Conservation (phyloP, 1,284 basidiomycete species). For the Mycena citricolor region DNA sequence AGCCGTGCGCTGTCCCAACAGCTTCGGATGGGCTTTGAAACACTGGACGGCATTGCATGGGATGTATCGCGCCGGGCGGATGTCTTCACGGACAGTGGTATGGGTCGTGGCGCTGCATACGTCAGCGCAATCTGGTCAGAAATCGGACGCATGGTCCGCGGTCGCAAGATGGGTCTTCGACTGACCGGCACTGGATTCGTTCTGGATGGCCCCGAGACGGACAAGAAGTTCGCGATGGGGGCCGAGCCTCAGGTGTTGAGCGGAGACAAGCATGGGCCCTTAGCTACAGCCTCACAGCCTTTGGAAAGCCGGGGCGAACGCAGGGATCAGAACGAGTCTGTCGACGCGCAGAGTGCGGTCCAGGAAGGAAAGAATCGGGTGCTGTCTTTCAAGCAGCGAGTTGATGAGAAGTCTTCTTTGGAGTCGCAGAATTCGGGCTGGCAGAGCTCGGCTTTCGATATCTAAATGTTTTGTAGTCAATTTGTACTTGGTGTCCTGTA, state of each 20-base stretch:
- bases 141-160: slow-evolving; percentile 50
- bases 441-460: slow-evolving; percentile 51
- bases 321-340: slow-evolving; percentile 21
- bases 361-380: slow-evolving; percentile 38
- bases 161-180: slow-evolving; percentile 43
- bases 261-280: slow-evolving; percentile 62
- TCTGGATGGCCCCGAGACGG: slow-evolving; percentile 39
- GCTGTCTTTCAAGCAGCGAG: slow-evolving; percentile 43
- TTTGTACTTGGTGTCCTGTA: too few relatives aligned
- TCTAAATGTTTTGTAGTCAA: too few relatives aligned
- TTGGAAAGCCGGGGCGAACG: slow-evolving; percentile 35
- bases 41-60: slow-evolving; percentile 52
- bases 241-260: slow-evolving; percentile 68
- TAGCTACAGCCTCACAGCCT: slow-evolving; percentile 52
- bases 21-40: slow-evolving; percentile 48
- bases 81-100: slow-evolving; percentile 63
- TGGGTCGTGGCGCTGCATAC: slow-evolving; percentile 46
- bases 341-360: slow-evolving; percentile 25
- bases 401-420: slow-evolving; percentile 42
- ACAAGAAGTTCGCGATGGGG: slow-evolving; percentile 58
- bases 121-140: slow-evolving; percentile 65
- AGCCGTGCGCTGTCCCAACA: slow-evolving; percentile 56
- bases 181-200: slow-evolving; percentile 64
- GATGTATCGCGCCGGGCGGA: slow-evolving; percentile 55
- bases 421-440: slow-evolving; percentile 47